Evolutionary conservation across 2,329 filamentous ascomycete species (phyloP).

Genomic region (Rutstroemia sp.): DNA sequence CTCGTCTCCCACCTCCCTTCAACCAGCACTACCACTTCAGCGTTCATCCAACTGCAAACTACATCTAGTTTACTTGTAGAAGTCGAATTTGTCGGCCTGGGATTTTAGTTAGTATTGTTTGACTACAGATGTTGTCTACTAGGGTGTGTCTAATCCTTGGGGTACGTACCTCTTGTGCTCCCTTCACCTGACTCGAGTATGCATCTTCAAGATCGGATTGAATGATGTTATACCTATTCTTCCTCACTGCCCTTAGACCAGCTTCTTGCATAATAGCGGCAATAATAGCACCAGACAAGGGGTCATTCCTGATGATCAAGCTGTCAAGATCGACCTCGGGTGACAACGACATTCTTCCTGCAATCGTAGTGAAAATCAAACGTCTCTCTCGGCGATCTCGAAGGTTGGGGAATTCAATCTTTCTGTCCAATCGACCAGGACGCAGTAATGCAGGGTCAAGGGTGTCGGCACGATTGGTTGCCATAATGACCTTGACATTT

Average conservation of each 20-base stretch:
- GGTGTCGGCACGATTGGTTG: slow-evolving; percentile 95
- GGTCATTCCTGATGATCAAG: slow-evolving; percentile 93
- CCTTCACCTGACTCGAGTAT: slow-evolving; percentile 95
- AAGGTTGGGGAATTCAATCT: slow-evolving; percentile 97
- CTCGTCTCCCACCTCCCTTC: not conserved
- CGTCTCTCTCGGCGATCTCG: slow-evolving; percentile 90
- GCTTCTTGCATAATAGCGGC: slow-evolving; percentile 99
- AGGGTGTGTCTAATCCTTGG: slow-evolving; percentile 32
- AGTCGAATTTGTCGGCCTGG: slow-evolving; percentile 71
- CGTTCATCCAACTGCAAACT: not conserved
- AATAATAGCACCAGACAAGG: slow-evolving; percentile 89
- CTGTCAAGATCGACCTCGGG: slow-evolving; percentile 96
- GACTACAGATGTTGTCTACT: not conserved
- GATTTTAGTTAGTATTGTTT: slow-evolving; percentile 29
- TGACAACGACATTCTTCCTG: slow-evolving; percentile 91
- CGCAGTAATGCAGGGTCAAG: slow-evolving; percentile 91
- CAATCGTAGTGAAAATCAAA: slow-evolving; percentile 96
- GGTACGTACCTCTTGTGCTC: slow-evolving; percentile 52
- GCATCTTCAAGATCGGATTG: slow-evolving; percentile 95
- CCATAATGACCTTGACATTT: slow-evolving; percentile 99
- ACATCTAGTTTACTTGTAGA: slow-evolving; percentile 64
- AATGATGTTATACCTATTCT: slow-evolving; percentile 99
- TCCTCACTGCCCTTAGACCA: slow-evolving; percentile 84
- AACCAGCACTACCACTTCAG: not conserved
- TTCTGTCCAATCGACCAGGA: slow-evolving; percentile 90